Conservation (phyloP, 1,284 basidiomycete species). For the Marasmius sp. region DNA sequence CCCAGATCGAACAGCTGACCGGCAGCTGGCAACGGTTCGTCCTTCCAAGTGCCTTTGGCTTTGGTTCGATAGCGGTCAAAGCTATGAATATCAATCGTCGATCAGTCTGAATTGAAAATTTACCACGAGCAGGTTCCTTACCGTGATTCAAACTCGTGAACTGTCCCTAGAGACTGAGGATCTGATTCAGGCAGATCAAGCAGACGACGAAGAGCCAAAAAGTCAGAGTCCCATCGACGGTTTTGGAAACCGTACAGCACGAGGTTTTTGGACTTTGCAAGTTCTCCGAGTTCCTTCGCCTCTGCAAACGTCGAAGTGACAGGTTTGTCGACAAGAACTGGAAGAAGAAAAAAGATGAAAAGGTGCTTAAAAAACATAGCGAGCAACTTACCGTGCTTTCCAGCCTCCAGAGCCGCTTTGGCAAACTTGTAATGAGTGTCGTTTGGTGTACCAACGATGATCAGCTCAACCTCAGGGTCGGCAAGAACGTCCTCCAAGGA, state of each 20-base stretch:
- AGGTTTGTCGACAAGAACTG: slow-evolving; percentile 84
- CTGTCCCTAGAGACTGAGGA: slow-evolving; percentile 55
- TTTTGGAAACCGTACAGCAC: slow-evolving; percentile 83
- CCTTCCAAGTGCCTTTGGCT: slow-evolving; percentile 74
- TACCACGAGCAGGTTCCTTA: slow-evolving; percentile 30
- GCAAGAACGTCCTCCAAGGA: slow-evolving; percentile 55
- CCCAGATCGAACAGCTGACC: slow-evolving; percentile 68
- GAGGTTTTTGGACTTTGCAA: slow-evolving; percentile 67
- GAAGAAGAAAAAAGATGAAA: neutral
- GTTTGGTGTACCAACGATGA: slow-evolving; percentile 79
- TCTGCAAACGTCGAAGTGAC: slow-evolving; percentile 67
- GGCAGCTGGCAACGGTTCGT: slow-evolving; percentile 49
- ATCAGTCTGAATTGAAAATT: neutral
- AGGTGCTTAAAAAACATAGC: neutral
- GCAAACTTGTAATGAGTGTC: slow-evolving; percentile 75
- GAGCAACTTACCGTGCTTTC: slow-evolving; percentile 67
- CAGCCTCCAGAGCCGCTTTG: slow-evolving; percentile 66
- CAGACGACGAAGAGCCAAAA: slow-evolving; percentile 70
- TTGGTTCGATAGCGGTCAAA: slow-evolving; percentile 76
- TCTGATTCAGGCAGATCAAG: slow-evolving; percentile 54
- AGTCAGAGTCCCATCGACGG: slow-evolving; percentile 83
- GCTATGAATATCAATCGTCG: slow-evolving; percentile 31
- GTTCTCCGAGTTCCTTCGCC: slow-evolving; percentile 63
- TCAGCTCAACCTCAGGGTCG: slow-evolving; percentile 63
- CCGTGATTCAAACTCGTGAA: slow-evolving; percentile 80